These are phyloP conservation scores for Alternaria triticimaculans DNA, from an alignment of 2,329 filamentous ascomycete genomes.

Conservation along the genomic window DNA sequence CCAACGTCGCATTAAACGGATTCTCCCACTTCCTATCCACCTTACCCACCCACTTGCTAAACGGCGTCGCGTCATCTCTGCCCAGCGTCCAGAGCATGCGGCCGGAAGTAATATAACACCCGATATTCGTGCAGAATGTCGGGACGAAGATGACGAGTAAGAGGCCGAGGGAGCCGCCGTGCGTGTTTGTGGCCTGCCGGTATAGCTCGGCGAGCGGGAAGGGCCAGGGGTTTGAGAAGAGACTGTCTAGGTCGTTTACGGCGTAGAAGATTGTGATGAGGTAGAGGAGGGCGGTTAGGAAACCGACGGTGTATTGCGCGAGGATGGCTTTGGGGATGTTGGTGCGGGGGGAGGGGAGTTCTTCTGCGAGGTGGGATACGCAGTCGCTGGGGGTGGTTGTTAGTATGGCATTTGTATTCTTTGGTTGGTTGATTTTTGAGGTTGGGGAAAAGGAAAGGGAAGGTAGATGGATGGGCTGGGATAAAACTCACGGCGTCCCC, in stretches of 20 bases:
- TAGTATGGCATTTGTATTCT: not conserved
- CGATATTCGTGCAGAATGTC: constrained; percentile 60
- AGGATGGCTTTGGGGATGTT: constrained; percentile 53
- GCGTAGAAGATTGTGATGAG: constrained; percentile 59
- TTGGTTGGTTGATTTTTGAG: no score
- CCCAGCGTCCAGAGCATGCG: constrained; percentile 69
- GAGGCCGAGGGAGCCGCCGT: constrained; percentile 52
- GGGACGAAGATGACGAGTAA: constrained; percentile 62
- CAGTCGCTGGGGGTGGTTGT: constrained; percentile 55
- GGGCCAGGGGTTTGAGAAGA: constrained; percentile 56
- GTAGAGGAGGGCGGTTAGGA: constrained; percentile 47
- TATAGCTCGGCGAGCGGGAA: constrained; percentile 74
- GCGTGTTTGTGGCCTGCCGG: constrained; percentile 53
- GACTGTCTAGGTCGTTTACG: constrained; percentile 63
- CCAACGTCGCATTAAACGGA: constrained; percentile 64
- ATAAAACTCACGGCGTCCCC: constrained; percentile 59
- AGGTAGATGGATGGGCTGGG: not conserved
- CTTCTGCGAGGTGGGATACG: constrained; percentile 69
- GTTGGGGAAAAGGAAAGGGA: no score
- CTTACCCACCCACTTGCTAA: constrained; percentile 54
- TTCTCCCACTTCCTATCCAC: constrained; percentile 57
- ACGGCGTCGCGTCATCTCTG: constrained; percentile 64
- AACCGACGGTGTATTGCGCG: constrained; percentile 47
- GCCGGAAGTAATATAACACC: constrained; percentile 66
- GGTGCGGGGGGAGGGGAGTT: constrained; percentile 41